A percentile compares a stretch with the other conserved stretches of the same genome.
phyloP scores from a whole-genome alignment of 1,284 basidiomycete species.

The Volvariella volvacea region DNA sequence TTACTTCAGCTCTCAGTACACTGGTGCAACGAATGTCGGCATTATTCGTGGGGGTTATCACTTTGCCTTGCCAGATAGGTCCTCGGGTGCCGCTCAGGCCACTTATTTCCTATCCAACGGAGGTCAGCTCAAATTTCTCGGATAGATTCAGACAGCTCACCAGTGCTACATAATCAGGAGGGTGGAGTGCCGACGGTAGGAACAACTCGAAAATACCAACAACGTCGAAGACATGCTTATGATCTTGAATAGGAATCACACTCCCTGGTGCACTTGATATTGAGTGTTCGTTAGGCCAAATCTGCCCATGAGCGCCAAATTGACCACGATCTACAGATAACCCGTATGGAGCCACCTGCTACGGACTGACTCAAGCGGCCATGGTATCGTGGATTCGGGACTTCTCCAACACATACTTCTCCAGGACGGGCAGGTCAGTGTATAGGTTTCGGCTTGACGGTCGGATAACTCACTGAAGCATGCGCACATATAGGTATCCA shows the following conservation, averaged over 20 bases:
- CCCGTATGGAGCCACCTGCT: conserved; percentile 45
- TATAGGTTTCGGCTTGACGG: too few relatives aligned
- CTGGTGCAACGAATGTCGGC: conserved; percentile 46
- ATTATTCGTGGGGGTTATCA: conserved; percentile 57
- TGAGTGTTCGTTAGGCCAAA: conserved; percentile 34
- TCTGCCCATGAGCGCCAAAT: conserved; percentile 2
- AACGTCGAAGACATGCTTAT: too few relatives aligned
- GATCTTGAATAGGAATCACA: too few relatives aligned
- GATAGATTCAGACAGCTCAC: not conserved
- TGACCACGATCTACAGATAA: conserved; percentile 28
- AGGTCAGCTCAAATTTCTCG: conserved; percentile 26
- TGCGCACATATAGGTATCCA: not conserved
- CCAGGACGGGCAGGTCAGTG: conserved; percentile 27
- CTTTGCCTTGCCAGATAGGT: conserved; percentile 48
- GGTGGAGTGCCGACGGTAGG: conserved; percentile 49
- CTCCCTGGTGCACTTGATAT: conserved; percentile 63
- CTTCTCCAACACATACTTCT: conserved; percentile 58
- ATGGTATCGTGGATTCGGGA: conserved; percentile 62
- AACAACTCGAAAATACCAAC: too few relatives aligned
- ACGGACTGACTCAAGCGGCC: conserved; percentile 40
- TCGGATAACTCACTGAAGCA: too few relatives aligned
- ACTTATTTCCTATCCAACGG: conserved; percentile 56
- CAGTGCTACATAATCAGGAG: conserved; percentile 25
- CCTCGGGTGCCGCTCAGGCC: conserved; percentile 53
- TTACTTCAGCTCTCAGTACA: conserved; percentile 44